A percentile compares a stretch with the other conserved stretches of the same genome.
These are phyloP conservation scores for Pugionium cornutum DNA, from an alignment of 345 rosid genomes.

Conservation along the genomic window DNA sequence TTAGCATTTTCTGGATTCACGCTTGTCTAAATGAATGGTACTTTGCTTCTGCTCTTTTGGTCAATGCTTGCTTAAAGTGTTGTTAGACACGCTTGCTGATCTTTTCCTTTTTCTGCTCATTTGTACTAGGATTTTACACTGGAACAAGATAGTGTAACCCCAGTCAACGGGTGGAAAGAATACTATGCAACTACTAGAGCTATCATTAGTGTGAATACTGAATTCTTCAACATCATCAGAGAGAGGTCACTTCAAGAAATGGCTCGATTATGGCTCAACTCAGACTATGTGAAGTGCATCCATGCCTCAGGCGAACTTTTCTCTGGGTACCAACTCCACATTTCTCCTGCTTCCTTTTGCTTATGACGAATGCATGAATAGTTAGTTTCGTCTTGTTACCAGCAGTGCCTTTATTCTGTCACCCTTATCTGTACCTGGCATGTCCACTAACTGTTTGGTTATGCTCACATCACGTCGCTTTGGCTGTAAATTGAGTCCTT, in stretches of 20 bases:
- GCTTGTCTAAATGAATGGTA: neutral
- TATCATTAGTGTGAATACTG: slow-evolving; percentile 73
- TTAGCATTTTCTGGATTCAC: neutral
- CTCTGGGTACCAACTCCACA: slow-evolving; percentile 67
- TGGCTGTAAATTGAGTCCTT: neutral
- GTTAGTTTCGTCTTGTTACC: neutral
- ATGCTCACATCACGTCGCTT: neutral
- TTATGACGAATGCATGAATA: neutral
- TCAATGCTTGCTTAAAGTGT: neutral
- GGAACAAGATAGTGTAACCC: slow-evolving; percentile 82
- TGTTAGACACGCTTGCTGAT: slow-evolving; percentile 20
- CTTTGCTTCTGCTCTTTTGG: neutral
- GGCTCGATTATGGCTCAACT: slow-evolving; percentile 81
- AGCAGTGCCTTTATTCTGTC: neutral
- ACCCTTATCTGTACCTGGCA: slow-evolving; percentile 2
- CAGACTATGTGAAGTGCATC: slow-evolving; percentile 92
- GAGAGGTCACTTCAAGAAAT: slow-evolving; percentile 72
- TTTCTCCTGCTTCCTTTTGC: slow-evolving; percentile 13
- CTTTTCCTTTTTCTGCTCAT: neutral
- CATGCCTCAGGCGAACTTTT: slow-evolving; percentile 80
- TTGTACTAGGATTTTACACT: slow-evolving; percentile 76
- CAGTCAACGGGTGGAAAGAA: slow-evolving; percentile 93
- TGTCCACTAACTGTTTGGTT: neutral
- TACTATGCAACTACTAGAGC: slow-evolving; percentile 97
- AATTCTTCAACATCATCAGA: slow-evolving; percentile 80